A percentile compares a stretch with the other conserved stretches of the same genome.
Evolutionary conservation across 345 rosid genomes (phyloP).

Genomic region (Gossypium anomalum): DNA sequence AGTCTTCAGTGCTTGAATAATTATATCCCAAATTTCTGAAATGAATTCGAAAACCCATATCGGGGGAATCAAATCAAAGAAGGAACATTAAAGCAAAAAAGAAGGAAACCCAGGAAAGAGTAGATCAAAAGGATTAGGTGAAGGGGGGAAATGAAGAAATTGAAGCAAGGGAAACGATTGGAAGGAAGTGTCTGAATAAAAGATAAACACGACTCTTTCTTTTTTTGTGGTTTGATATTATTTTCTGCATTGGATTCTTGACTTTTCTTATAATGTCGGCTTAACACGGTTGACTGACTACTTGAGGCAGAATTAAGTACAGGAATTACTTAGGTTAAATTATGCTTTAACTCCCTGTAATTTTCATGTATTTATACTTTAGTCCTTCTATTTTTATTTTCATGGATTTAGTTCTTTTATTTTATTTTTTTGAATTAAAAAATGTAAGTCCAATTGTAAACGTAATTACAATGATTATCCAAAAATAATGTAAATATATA

Average conservation of each 20-base stretch:
- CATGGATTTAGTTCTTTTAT: too few species aligned
- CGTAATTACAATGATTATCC: too few species aligned
- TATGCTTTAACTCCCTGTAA: too few species aligned
- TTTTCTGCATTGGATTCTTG: not conserved
- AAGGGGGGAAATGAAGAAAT: not conserved
- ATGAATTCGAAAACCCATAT: slow-evolving; percentile 8
- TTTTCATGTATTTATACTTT: too few species aligned
- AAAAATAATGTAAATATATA: too few species aligned
- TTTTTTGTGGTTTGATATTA: not conserved
- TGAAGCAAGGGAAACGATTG: not conserved
- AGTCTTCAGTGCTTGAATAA: not conserved
- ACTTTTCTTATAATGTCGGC: slow-evolving; percentile 1
- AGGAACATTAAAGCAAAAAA: not conserved
- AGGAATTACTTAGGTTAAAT: too few species aligned
- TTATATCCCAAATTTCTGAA: slow-evolving; percentile 9
- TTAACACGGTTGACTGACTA: not conserved
- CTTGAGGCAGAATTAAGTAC: not conserved
- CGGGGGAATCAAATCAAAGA: not conserved
- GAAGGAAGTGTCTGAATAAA: not conserved
- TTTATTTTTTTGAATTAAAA: too few species aligned
- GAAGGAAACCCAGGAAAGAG: not conserved
- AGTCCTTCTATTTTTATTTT: too few species aligned
- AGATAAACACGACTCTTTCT: not conserved
- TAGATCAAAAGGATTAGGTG: not conserved
- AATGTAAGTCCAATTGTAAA: too few species aligned